Evolutionary conservation across 139 green algal genomes (phyloP).

Genomic region (Spirogloea muscicola): DNA sequence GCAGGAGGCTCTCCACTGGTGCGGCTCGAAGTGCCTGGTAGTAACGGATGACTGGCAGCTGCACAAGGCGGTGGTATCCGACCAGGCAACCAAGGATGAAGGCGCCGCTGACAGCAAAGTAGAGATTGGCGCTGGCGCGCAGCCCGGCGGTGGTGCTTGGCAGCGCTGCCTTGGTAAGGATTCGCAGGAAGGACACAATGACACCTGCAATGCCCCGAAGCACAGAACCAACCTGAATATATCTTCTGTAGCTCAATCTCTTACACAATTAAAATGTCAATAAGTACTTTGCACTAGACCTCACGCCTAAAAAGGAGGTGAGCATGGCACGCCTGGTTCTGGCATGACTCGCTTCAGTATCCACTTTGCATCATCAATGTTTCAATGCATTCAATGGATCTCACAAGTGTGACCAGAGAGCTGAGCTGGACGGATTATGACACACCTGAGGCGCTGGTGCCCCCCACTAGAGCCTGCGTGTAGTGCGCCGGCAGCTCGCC

Average conservation of each 20-base stretch:
- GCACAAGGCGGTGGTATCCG: conserved; percentile 15
- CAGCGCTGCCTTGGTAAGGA: background rate
- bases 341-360: too few relatives aligned
- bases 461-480: conserved; percentile 51
- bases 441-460: conserved; percentile 42
- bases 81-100: conserved; percentile 36
- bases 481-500: conserved; percentile 44
- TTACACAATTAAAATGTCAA: too few relatives aligned
- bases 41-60: conserved; percentile 37
- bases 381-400: too few relatives aligned
- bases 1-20: too few relatives aligned
- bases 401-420: too few relatives aligned
- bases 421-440: too few relatives aligned
- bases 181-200: background rate
- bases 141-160: background rate
- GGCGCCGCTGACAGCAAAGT: conserved; percentile 21
- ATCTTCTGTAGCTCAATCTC: too few relatives aligned
- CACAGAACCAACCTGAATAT: background rate
- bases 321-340: too few relatives aligned
- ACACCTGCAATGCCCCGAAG: background rate
- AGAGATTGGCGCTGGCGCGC: background rate
- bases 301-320: too few relatives aligned
- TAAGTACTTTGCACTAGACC: too few relatives aligned
- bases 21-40: too few relatives aligned
- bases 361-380: too few relatives aligned